Evolutionary conservation across 202 grass and related monocot genomes (phyloP).

Genomic region (Brachypodium distachyon): DNA sequence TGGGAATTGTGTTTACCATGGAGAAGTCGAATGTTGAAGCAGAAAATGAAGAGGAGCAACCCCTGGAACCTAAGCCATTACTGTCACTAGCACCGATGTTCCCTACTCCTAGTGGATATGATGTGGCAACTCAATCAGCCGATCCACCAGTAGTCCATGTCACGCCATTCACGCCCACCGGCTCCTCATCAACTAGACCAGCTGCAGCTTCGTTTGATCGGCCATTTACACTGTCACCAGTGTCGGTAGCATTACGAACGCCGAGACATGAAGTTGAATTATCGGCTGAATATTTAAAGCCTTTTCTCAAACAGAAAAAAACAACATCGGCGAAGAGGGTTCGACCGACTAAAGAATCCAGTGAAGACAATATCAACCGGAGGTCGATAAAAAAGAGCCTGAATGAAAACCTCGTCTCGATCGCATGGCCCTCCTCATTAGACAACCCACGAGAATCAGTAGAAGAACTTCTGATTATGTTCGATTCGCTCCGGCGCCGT

Average conservation of each 20-base stretch:
- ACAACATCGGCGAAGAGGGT: not conserved
- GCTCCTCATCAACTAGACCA: not conserved
- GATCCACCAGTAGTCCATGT: constrained; percentile 4
- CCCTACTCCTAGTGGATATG: constrained; percentile 6
- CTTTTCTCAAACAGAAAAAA: constrained; percentile 1
- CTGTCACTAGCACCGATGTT: constrained; percentile 34
- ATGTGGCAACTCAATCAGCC: constrained; percentile 15
- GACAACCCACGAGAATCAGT: constrained; percentile 18
- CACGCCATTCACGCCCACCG: not conserved
- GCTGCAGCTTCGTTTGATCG: not conserved
- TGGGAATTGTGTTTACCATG: constrained; percentile 7
- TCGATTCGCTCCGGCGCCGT: constrained; percentile 49
- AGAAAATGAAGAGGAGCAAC: not conserved
- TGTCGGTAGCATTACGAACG: not conserved
- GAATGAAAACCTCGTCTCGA: constrained; percentile 2
- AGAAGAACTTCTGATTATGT: constrained; percentile 35
- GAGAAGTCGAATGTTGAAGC: constrained; percentile 10
- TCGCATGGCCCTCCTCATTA: constrained; percentile 22
- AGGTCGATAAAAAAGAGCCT: constrained; percentile 19
- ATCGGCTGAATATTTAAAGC: not conserved
- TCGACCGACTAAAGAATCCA: not conserved
- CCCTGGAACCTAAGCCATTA: constrained; percentile 29
- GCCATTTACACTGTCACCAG: not conserved
- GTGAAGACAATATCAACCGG: constrained; percentile 20
- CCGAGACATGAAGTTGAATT: not conserved